Evolutionary conservation across 768 basidiomycete genomes (phyloP), one percentile per base, ranked within the genome.

Genomic region (Xerocomellus amylosporus): DNA sequence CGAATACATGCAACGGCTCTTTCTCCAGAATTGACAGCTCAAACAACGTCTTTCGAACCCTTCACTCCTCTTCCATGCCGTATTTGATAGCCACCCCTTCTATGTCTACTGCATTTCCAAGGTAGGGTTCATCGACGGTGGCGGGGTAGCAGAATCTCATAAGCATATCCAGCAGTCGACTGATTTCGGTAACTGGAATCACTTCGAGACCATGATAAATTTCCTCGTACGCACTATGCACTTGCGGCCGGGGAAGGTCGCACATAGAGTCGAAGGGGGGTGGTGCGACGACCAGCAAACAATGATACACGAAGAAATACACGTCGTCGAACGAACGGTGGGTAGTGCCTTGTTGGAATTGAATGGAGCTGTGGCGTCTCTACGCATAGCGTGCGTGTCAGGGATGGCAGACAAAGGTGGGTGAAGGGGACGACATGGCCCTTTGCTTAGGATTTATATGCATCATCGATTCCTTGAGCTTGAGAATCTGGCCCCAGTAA

Each of bases 311-410:
- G 22, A 58, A 46, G 37, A 64, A 64, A 38, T 69, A 56, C 13
- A 69, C 48, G 31, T 61, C 44, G 49, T 84, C 83, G 34, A 77
- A 80, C 9, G 83, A 78, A 50, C 77, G 75, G 38, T 84, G 65
- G 55, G 80, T 73, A 38, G 83, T 68, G 53, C 78, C 49, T 74
- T 73, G 20, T 69, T 68, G 44, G 75, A 67, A 49, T 83, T 65
- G 64, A 84, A 83, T 1, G 81, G 80, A 7, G 64, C 39, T 55
- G 53, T 26, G 19, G 69, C 69, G 41, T 64, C 61, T 49, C 47
- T 53, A 13, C 36, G 47, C 67, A 70, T 68, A 8, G 38, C 22
- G 46, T 52, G 45, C 9, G 38, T 43, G 46, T 37, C 22, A 34
- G 36, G 38, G 43, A 42, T 40, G 40, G n/a, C 22, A 28, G 38